Evolutionary conservation across 768 basidiomycete genomes (phyloP), one percentile per base, ranked within the genome.

Genomic region (Coprinellus micaceus): DNA sequence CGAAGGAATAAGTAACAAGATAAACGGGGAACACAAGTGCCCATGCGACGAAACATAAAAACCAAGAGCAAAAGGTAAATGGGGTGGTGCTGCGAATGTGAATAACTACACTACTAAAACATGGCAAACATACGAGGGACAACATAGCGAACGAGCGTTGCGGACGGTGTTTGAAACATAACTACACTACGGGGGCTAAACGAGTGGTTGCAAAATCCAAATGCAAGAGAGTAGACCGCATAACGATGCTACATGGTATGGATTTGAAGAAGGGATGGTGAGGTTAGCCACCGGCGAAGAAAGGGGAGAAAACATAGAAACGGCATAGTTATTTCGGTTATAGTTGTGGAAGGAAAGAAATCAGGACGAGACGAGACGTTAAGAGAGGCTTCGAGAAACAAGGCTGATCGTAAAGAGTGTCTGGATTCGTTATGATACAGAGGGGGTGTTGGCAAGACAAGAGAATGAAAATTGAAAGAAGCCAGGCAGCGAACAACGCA

Each of bases 221-320:
- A 76, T 79, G 77, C 77, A 77, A 77, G 74, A 76, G 74, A 79
- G 62, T 60, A 57, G 58, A 58, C 59, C 56, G 62, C 66, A 62
- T 22, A 21, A 22, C 47, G 47, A 28, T n/a, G n/a, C n/a, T n/a
- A n/a, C n/a, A 17, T 9, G 26, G 25, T 30, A n/a, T 6, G 22
- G 22, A 26, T 19, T 17, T 26, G 15, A 28, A 48, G 28, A 10
- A 19, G 26, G 24, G n/a, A 48, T 48, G 28, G 47, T 26, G 33
- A 13, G 13, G 33, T 33, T 29, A 63, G 63, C 64, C 61, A 69
- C 53, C 33, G 13, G 33, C 33, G 6, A 33, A 13, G 13, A 33
- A 13, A 33, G 33, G 33, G 63, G 56, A 53, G 57, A 54, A 61
- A 52, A 60, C 53, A 57, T 54, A 57, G 43, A 62, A 59, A 60